phyloP scores from a whole-genome alignment of 495 filamentous ascomycete genomes.

The Jackrogersella minutella region DNA sequence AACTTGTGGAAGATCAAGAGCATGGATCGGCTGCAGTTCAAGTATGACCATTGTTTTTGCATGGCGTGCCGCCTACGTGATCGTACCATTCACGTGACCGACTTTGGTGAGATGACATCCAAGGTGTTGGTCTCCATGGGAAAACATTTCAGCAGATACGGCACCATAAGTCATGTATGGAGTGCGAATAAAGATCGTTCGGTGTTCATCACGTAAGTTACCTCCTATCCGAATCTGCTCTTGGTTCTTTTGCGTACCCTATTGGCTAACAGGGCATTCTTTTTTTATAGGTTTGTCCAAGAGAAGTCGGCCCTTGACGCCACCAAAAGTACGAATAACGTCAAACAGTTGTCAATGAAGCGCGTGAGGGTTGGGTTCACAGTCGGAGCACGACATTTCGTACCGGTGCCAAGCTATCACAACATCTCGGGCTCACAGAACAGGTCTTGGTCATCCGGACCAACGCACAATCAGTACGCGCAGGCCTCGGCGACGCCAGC shows the following conservation, averaged over 20 bases:
- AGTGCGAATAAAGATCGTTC: not conserved
- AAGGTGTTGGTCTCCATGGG: not conserved
- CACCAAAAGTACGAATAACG: too few species aligned
- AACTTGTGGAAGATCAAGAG: too few species aligned
- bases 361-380: not conserved
- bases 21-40: too few species aligned
- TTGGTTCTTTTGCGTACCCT: not conserved
- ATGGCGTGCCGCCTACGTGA: too few species aligned
- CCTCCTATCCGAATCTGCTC: not conserved
- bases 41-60: too few species aligned
- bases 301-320: not conserved
- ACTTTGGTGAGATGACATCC: too few species aligned
- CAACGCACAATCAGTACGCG: not conserved
- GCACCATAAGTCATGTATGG: not conserved
- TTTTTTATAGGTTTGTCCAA: not conserved
- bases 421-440: not conserved
- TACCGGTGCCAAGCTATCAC: not conserved
- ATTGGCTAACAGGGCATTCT: not conserved
- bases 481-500: not conserved
- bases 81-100: too few species aligned
- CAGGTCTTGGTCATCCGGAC: not conserved
- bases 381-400: not conserved
- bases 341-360: not conserved
- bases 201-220: not conserved
- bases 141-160: conserved; percentile 14